Base-by-base conservation (phyloP, 2,329 filamentous ascomycete genomes). In the Diaporthe longicolla region DNA sequence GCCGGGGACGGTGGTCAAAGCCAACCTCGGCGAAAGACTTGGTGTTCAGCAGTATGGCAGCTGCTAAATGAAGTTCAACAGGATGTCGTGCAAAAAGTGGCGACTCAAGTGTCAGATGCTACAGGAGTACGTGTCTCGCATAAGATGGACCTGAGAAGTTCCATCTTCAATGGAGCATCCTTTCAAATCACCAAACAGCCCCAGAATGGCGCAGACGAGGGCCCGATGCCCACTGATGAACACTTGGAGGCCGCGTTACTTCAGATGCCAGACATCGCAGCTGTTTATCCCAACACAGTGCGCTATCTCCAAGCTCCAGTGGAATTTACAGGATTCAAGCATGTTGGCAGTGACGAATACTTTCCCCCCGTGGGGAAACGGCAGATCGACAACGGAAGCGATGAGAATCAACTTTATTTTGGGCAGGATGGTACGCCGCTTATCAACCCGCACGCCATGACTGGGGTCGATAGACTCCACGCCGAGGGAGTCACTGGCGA, bases 111-210 rank as follows among this genome's bases (percentile, higher is more conserved):
- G n/a, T 68, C 48, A 40, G 63, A 40, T 54, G 32, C 32, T n/a
- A 68, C 63, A n/a, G 63, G 63, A 48, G 48, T 68, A 8, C n/a
- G 26, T 19, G 59, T 72, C 4, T 52, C 70, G 7, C 70, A 72
- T n/a, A 72, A 72, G 59, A 63, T 72, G 43, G 70, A 72, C 21
- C 40, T 72, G n/a, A 26, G 71, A 13, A 68, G 57, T 59, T 48
- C 24, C 35, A 52, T 72, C 19, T 72, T 72, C 43, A 72, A 65
- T 4, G 70, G 70, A 1, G 70, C 70, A 19, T 72, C 70, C 29
- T 72, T 72, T 37, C 37, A 54, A 57, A 40, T 72, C 48, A 40
- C 48, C 7, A 54, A 37, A 40, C 32, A 54, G 8, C 32, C 63
- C 26, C 29, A 68, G 6, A 54, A 17, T 29, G 48, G n/a, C n/a